Evolutionary conservation across 2,329 filamentous ascomycete species (phyloP), one percentile per base, ranked within the genome.

Genomic region (Cercospora sojina): DNA sequence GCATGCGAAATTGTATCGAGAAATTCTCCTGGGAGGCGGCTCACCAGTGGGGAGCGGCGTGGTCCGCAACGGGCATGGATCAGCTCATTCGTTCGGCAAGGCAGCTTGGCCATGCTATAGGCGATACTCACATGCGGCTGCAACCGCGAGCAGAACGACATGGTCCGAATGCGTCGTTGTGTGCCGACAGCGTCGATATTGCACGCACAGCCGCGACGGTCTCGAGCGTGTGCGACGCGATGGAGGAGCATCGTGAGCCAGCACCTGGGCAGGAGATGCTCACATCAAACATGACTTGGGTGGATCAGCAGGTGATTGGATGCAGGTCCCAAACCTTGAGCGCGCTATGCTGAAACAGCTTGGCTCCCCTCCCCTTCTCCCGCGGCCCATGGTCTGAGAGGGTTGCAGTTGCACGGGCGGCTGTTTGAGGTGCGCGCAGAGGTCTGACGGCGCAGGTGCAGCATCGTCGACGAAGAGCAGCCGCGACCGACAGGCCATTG

Each of bases 1-100:
- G 41, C 58, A 61, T 29, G 59, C 41, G 59, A 51, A 51, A 61
- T 61, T 61, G 41, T 20, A 18, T 51, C 27, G 59, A 61, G 35
- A 59, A 59, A 59, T 59, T 27, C 47, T 59, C 57, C 57, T 59
- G n/a, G 57, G 25, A 29, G 35, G 20, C 38, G 57, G 41, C 41
- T 31, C 41, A 23, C 41, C 20, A 23, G 32, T 61, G 59, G 31
- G 41, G 59, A 61, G 38, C 59, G 59, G 41, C 59, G 25, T 31
- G 29, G 32, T 20, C 51, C 51, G 51, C 29, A 29, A 56, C 29
- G 16, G 29, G 51, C 51, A 56, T 5, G 43, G 43, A 49, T 25
- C 43, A 18, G 18, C 41, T 47, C 41, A 23, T 13, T 47, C 41
- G 20, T 47, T 47, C 18, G 18, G 41, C 10, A 10, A 8, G 18